Percentiles rank a stretch among this genome's conserved stretches.
Evolutionary conservation across 2,329 filamentous ascomycete species (phyloP).

Genomic region (Neonectria magnoliae): DNA sequence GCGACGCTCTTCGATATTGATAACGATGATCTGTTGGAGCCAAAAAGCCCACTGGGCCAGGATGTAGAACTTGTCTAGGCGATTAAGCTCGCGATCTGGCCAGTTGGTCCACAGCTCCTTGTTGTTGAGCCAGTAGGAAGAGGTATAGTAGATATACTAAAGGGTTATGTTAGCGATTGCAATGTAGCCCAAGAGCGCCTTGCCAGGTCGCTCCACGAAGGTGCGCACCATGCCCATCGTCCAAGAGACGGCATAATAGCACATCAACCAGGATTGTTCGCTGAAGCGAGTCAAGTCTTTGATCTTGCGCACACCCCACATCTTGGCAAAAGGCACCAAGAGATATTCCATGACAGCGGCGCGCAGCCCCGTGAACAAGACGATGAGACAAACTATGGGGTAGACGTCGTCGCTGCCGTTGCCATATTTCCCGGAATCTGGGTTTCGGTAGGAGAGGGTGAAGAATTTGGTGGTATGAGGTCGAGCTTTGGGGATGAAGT

Average conservation of each 20-base stretch:
- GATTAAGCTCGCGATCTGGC: slow-evolving; percentile 78
- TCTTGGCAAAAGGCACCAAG: slow-evolving; percentile 78
- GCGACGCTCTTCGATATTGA: slow-evolving; percentile 90
- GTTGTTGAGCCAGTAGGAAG: slow-evolving; percentile 80
- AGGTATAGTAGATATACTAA: slow-evolving; percentile 82
- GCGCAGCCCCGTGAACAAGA: slow-evolving; percentile 86
- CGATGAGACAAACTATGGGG: slow-evolving; percentile 80
- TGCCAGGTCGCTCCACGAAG: not conserved
- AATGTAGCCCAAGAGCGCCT: not conserved
- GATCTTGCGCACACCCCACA: slow-evolving; percentile 75
- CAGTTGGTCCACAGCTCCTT: slow-evolving; percentile 83
- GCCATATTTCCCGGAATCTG: slow-evolving; percentile 72
- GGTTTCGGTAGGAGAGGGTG: slow-evolving; percentile 82
- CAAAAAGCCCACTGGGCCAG: slow-evolving; percentile 90
- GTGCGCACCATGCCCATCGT: slow-evolving; percentile 79
- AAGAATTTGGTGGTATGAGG: slow-evolving; percentile 85
- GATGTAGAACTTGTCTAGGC: slow-evolving; percentile 86
- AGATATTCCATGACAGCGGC: slow-evolving; percentile 88
- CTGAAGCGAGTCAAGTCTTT: slow-evolving; percentile 86
- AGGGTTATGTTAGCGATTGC: slow-evolving; percentile 3
- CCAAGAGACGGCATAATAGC: slow-evolving; percentile 87
- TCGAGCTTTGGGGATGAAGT: slow-evolving; percentile 83
- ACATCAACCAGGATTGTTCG: slow-evolving; percentile 89
- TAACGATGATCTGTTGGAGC: slow-evolving; percentile 91
- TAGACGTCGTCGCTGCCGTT: slow-evolving; percentile 82